Percentiles rank a stretch among this genome's conserved stretches.
Evolutionary conservation across 2,329 filamentous ascomycete genomes (phyloP).

Genomic region (Fusarium tanahbumbuense): DNA sequence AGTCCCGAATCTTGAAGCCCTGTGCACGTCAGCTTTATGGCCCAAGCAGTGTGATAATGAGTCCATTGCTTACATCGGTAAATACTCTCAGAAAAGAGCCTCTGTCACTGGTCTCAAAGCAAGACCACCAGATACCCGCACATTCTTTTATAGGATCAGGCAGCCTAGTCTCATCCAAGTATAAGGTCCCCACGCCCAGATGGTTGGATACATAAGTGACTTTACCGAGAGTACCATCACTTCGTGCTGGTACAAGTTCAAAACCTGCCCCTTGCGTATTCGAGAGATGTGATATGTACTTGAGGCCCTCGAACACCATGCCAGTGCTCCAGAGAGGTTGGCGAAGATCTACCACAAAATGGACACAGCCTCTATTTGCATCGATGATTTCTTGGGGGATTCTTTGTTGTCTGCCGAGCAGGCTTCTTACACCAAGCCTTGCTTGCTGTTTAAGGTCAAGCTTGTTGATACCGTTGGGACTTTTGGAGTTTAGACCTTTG

Average conservation of each 20-base stretch:
- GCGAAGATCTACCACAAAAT: background rate
- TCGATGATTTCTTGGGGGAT: background rate
- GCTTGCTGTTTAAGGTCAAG: constrained; percentile 3
- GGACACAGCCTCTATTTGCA: background rate
- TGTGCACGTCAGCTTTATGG: background rate
- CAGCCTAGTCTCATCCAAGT: background rate
- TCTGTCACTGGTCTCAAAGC: background rate
- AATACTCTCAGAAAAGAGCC: background rate
- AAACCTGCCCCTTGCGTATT: background rate
- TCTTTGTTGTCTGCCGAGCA: background rate
- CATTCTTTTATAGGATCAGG: background rate
- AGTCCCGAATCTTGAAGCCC: constrained; percentile 12
- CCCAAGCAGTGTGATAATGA: background rate
- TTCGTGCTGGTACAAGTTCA: background rate
- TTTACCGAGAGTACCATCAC: too few species aligned
- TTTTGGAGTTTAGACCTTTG: background rate
- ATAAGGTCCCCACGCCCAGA: background rate
- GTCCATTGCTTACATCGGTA: background rate
- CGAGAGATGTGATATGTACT: background rate
- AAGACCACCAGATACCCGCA: constrained; percentile 15
- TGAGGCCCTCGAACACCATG: background rate
- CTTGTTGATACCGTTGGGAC: background rate
- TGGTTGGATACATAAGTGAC: constrained; percentile 6
- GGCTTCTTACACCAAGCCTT: background rate
- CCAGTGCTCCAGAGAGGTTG: background rate